phyloP scores from a whole-genome alignment of 495 filamentous ascomycete genomes.

The Xylaria grammica region DNA sequence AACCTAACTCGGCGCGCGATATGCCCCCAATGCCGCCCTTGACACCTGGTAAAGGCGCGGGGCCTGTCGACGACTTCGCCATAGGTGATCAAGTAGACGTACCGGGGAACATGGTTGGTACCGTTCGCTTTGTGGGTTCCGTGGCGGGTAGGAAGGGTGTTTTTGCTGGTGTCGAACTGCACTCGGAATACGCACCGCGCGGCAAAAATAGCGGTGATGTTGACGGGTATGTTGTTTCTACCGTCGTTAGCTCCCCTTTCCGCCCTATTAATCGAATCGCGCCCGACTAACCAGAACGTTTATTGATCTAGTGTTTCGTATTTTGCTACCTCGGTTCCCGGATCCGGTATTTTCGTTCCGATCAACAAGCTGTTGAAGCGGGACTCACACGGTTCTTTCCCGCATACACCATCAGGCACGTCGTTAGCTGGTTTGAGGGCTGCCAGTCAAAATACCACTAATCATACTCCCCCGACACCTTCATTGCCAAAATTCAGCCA shows the following conservation, averaged over 20 bases:
- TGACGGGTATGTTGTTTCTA: slow-evolving; percentile 68
- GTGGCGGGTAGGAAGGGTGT: slow-evolving; percentile 88
- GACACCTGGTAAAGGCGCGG: slow-evolving; percentile 39
- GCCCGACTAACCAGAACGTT: slow-evolving; percentile 20
- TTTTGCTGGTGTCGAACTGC: slow-evolving; percentile 95
- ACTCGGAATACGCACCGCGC: slow-evolving; percentile 74
- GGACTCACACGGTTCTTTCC: slow-evolving; percentile 62
- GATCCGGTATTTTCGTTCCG: slow-evolving; percentile 93
- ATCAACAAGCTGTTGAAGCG: slow-evolving; percentile 81
- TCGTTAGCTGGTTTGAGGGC: slow-evolving; percentile 59
- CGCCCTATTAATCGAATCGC: slow-evolving; percentile 3
- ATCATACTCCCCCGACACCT: slow-evolving; percentile 69
- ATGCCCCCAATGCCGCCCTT: slow-evolving; percentile 39
- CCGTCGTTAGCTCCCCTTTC: slow-evolving; percentile 4
- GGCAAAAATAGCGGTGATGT: slow-evolving; percentile 98
- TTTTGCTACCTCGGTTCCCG: slow-evolving; percentile 77
- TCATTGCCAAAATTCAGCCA: slow-evolving; percentile 77
- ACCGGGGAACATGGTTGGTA: slow-evolving; percentile 91
- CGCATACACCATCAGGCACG: slow-evolving; percentile 72
- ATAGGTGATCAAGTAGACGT: slow-evolving; percentile 93
- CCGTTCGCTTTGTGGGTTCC: slow-evolving; percentile 83
- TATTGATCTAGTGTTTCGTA: slow-evolving; percentile 67
- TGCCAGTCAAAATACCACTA: slow-evolving; percentile 54
- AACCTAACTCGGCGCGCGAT: slow-evolving; percentile 38
- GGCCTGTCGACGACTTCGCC: slow-evolving; percentile 53